A percentile compares a stretch with the other conserved stretches of the same genome.
phyloP scores from a whole-genome alignment of 2,329 filamentous ascomycete genomes.

The Fulvia fulva region DNA sequence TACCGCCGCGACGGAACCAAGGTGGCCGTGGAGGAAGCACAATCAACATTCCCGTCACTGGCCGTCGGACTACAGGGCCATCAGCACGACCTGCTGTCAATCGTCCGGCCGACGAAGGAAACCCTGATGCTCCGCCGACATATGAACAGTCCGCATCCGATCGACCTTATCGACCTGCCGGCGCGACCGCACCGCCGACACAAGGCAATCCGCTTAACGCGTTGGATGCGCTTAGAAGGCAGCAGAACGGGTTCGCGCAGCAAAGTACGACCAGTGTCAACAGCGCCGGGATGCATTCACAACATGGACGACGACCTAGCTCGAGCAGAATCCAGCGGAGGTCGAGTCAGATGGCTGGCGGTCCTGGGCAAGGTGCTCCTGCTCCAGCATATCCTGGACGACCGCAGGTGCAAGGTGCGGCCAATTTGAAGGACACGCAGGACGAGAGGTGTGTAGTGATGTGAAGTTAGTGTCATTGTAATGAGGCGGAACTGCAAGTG shows the following conservation, averaged over 20 bases:
- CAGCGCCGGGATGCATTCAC: slow-evolving; percentile 6
- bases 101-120: slow-evolving; percentile 34
- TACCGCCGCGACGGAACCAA: slow-evolving; percentile 28
- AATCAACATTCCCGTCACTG: slow-evolving; percentile 13
- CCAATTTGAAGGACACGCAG: slow-evolving; percentile 29
- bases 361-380: slow-evolving; percentile 5
- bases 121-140: slow-evolving; percentile 58
- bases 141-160: slow-evolving; percentile 62
- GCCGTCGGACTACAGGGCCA: slow-evolving; percentile 10
- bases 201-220: slow-evolving; percentile 35
- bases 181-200: slow-evolving; percentile 25
- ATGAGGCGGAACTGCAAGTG: not conserved
- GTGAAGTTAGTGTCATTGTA: slow-evolving; percentile 28
- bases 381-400: slow-evolving; percentile 15
- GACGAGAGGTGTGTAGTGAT: slow-evolving; percentile 47
- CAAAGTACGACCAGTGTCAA: slow-evolving; percentile 15
- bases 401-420: slow-evolving; percentile 14
- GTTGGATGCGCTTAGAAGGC: slow-evolving; percentile 30
- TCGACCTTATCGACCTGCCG: slow-evolving; percentile 46
- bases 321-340: slow-evolving; percentile 18
- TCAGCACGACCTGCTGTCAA: slow-evolving; percentile 25
- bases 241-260: slow-evolving; percentile 24
- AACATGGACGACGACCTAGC: slow-evolving; percentile 12
- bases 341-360: slow-evolving; percentile 15
- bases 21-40: slow-evolving; percentile 7